These are phyloP conservation scores for Crepidotus sp. DNA, from an alignment of 1,284 basidiomycete species.

Conservation along the genomic window DNA sequence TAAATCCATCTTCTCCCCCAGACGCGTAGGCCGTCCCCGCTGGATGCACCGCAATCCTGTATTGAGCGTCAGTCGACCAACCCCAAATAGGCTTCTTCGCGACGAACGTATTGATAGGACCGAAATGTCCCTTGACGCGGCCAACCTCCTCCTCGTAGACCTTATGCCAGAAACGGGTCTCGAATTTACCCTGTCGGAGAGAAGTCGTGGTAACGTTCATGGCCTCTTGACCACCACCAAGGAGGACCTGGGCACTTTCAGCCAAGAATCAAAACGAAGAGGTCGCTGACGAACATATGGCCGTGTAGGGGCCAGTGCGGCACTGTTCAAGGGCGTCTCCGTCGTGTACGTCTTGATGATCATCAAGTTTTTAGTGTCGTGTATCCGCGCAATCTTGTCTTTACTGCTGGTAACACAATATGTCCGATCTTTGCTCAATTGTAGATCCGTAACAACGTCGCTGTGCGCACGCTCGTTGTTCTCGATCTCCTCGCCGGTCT, in stretches of 20 bases:
- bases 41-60: conserved; percentile 86
- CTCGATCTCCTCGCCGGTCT: conserved; percentile 78
- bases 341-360: conserved; percentile 92
- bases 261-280: background rate
- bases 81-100: background rate
- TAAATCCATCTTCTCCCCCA: conserved; percentile 94
- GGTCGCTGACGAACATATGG: conserved; percentile 62
- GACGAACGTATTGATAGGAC: conserved; percentile 92
- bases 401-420: conserved; percentile 97
- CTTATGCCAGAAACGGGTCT: conserved; percentile 98
- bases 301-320: conserved; percentile 74
- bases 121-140: conserved; percentile 94
- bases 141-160: conserved; percentile 98
- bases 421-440: conserved; percentile 82
- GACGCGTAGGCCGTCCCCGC: conserved; percentile 85
- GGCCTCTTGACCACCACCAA: conserved; percentile 97
- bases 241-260: conserved; percentile 49
- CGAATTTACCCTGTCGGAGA: conserved; percentile 91
- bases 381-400: conserved; percentile 94
- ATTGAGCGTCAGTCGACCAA: conserved; percentile 1
- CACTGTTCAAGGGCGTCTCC: conserved; percentile 94
- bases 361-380: conserved; percentile 81
- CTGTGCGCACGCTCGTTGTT: conserved; percentile 80
- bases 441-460: conserved; percentile 86
- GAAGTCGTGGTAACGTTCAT: conserved; percentile 97